Percentiles rank a stretch among this genome's conserved stretches.
Conservation (phyloP, 2,329 filamentous ascomycete species). For the Knoxdaviesia capensis region DNA sequence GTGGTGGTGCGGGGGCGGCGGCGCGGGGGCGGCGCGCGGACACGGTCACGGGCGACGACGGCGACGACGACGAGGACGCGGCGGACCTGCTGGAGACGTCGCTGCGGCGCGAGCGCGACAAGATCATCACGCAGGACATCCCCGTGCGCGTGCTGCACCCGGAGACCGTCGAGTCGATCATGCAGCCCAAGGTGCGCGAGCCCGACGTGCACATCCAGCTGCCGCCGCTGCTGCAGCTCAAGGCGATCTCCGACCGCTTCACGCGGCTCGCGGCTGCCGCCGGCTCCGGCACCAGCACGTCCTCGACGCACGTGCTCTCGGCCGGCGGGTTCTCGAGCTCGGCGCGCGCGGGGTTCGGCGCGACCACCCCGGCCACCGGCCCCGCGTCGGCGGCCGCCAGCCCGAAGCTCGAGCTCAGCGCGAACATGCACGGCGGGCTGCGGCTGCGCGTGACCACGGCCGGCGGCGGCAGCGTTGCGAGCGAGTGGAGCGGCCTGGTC, state of each 20-base stretch:
- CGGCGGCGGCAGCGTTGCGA: conserved; percentile 62
- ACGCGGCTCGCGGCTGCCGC: conserved; percentile 55
- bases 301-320: not conserved
- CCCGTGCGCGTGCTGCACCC: conserved; percentile 81
- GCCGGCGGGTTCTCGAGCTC: too few relatives aligned
- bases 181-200: conserved; percentile 77
- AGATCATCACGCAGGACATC: conserved; percentile 85
- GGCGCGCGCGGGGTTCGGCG: not conserved
- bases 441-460: conserved; percentile 67
- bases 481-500: conserved; percentile 64
- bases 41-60: conserved; percentile 12
- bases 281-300: conserved; percentile 2
- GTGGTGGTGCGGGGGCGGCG: conserved; percentile 8
- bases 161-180: conserved; percentile 71
- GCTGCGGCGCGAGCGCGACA: conserved; percentile 56
- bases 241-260: conserved; percentile 87
- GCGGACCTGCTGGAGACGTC: conserved; percentile 33
- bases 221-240: conserved; percentile 70
- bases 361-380: conserved; percentile 7
- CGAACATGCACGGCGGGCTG: conserved; percentile 85
- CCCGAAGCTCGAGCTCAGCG: conserved; percentile 67
- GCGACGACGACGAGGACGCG: conserved; percentile 20
- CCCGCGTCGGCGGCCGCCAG: conserved; percentile 9
- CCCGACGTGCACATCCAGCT: conserved; percentile 89
- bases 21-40: conserved; percentile 3